phyloP scores from a whole-genome alignment of 495 filamentous ascomycete genomes.

The Penicillium chermesinum region DNA sequence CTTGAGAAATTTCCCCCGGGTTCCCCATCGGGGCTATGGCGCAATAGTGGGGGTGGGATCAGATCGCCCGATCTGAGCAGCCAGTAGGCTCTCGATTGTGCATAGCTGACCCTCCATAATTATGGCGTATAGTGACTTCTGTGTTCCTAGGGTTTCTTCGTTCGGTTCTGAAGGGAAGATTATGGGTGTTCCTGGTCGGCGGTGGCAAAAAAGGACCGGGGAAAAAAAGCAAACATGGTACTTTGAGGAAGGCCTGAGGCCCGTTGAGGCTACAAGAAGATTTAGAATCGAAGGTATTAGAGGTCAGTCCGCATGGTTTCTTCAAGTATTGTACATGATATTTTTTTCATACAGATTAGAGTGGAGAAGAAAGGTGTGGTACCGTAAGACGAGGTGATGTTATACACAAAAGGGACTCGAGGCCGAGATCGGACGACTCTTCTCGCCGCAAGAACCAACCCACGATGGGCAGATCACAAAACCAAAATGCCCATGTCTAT shows the following conservation, averaged over 20 bases:
- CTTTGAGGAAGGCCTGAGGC: neutral
- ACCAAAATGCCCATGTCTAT: conserved; percentile 18
- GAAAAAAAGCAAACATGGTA: neutral
- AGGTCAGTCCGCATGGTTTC: conserved; percentile 15
- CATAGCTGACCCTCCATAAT: neutral
- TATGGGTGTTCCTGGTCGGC: conserved; percentile 2
- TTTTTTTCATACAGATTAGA: conserved; percentile 15
- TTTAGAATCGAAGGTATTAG: neutral
- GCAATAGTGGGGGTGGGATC: conserved; percentile 15
- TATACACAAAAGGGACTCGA: conserved; percentile 23
- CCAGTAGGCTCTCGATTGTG: neutral
- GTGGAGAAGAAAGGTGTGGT: conserved; percentile 24
- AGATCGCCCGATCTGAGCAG: neutral
- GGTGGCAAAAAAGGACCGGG: conserved; percentile 27
- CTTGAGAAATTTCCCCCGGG: conserved; percentile 4
- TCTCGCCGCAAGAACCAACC: conserved; percentile 1
- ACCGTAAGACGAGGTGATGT: conserved; percentile 13
- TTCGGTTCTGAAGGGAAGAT: neutral
- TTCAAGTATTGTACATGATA: conserved; percentile 28
- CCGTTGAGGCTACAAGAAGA: neutral
- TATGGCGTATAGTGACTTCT: neutral
- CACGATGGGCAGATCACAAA: conserved; percentile 20
- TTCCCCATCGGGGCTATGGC: conserved; percentile 22
- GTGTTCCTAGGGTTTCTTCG: neutral
- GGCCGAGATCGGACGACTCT: conserved; percentile 8